These are phyloP conservation scores for Cochlearia excelsa DNA, from an alignment of 345 rosid genomes.

Conservation along the genomic window DNA sequence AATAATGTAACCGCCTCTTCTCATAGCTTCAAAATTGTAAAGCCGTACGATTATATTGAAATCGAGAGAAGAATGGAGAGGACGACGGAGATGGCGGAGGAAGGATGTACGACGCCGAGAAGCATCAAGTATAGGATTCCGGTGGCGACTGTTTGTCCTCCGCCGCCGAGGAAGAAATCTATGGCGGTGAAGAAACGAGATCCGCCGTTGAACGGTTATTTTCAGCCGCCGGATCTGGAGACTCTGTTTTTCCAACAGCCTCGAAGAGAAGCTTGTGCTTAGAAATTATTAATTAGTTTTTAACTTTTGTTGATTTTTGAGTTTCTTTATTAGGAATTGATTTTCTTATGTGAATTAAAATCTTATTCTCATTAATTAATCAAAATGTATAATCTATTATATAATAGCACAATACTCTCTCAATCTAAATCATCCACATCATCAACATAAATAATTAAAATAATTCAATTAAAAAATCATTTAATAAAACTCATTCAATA, in stretches of 20 bases:
- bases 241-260: constrained; percentile 41
- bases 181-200: constrained; percentile 38
- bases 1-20: constrained; percentile 31
- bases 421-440: too few species aligned
- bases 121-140: constrained; percentile 49
- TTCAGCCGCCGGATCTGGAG: constrained; percentile 74
- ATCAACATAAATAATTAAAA: too few species aligned
- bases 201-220: constrained; percentile 61
- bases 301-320: too few species aligned
- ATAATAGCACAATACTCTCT: too few species aligned
- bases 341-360: too few species aligned
- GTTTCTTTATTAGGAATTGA: too few species aligned
- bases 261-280: constrained; percentile 45
- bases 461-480: too few species aligned
- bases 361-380: too few species aligned
- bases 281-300: constrained; percentile 1
- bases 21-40: constrained; percentile 9
- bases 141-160: constrained; percentile 48
- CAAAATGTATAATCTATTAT: too few species aligned
- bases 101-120: constrained; percentile 63
- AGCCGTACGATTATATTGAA: constrained; percentile 5
- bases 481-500: too few species aligned
- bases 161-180: constrained; percentile 61
- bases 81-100: constrained; percentile 30
- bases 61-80: constrained; percentile 24